A percentile compares a stretch with the other conserved stretches of the same genome.
phyloP scores from a whole-genome alignment of 2,329 filamentous ascomycete genomes.

The Aspergillus aculeatus region DNA sequence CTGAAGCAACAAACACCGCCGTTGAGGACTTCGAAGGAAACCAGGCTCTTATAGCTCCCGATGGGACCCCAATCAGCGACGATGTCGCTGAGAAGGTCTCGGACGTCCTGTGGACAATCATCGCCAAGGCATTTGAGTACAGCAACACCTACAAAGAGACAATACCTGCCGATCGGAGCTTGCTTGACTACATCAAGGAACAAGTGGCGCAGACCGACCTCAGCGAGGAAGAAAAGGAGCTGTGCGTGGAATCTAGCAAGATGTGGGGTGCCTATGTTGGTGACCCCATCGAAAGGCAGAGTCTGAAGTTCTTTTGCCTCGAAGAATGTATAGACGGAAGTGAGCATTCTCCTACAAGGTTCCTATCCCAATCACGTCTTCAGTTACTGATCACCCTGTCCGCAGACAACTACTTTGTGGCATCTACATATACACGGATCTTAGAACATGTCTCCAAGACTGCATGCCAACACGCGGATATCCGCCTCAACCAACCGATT shows the following conservation, averaged over 20 bases:
- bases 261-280: conserved; percentile 67
- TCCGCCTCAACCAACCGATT: conserved; percentile 50
- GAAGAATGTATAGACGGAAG: conserved; percentile 65
- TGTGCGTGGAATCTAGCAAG: conserved; percentile 55
- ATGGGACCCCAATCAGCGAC: conserved; percentile 45
- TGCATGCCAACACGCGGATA: conserved; percentile 49
- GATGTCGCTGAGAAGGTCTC: conserved; percentile 33
- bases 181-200: conserved; percentile 58
- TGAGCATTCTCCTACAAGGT: conserved; percentile 25
- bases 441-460: conserved; percentile 52
- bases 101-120: conserved; percentile 56
- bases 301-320: conserved; percentile 63
- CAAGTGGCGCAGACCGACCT: conserved; percentile 45
- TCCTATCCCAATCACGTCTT: not conserved
- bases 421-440: conserved; percentile 60
- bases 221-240: conserved; percentile 44
- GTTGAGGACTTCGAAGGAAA: conserved; percentile 55
- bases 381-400: not conserved
- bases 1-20: conserved; percentile 51
- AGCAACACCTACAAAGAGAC: conserved; percentile 53
- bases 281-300: conserved; percentile 58
- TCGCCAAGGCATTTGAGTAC: conserved; percentile 59
- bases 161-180: conserved; percentile 53
- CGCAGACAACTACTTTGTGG: conserved; percentile 61
- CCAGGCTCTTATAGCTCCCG: conserved; percentile 48